phyloP scores from a whole-genome alignment of 2,329 filamentous ascomycete genomes.

The Aspergillus sp. region DNA sequence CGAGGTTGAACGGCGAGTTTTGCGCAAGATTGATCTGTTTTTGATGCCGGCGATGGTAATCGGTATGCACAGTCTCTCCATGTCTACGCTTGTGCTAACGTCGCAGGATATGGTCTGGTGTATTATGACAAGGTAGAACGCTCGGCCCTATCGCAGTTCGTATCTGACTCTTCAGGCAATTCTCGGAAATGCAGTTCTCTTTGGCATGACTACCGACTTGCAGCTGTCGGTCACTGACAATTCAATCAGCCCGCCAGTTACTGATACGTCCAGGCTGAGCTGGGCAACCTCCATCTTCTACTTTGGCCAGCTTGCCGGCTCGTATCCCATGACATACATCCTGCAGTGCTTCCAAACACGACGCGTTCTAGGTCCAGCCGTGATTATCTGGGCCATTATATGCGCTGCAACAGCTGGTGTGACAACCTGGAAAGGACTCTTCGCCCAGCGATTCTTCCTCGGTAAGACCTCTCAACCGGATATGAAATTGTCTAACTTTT shows the following conservation, averaged over 20 bases:
- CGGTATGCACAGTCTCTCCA: too few relatives aligned
- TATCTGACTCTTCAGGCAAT: constrained; percentile 53
- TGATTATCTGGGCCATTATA: constrained; percentile 63
- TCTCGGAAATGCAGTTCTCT: constrained; percentile 68
- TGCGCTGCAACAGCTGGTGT: constrained; percentile 71
- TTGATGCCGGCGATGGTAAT: constrained; percentile 35
- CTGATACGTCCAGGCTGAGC: constrained; percentile 66
- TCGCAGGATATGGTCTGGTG: constrained; percentile 59
- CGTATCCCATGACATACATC: constrained; percentile 71
- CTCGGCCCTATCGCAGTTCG: not conserved
- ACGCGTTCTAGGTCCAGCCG: constrained; percentile 58
- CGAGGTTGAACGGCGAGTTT: constrained; percentile 7
- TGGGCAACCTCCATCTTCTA: constrained; percentile 81
- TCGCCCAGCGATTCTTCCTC: constrained; percentile 64
- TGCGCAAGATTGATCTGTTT: constrained; percentile 15
- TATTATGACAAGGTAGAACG: constrained; percentile 64
- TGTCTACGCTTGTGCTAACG: too few relatives aligned
- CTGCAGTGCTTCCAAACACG: constrained; percentile 68
- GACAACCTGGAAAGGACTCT: constrained; percentile 63
- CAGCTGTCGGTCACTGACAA: constrained; percentile 55
- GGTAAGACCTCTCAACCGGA: constrained; percentile 22
- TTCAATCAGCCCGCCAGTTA: constrained; percentile 55
- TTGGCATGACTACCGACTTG: constrained; percentile 73
- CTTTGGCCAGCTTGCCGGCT: constrained; percentile 73
- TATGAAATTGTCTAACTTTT: not conserved